A percentile compares a stretch with the other conserved stretches of the same genome.
Evolutionary conservation across 2,329 filamentous ascomycete species (phyloP).

Genomic region (Fusarium brachygibbosum): DNA sequence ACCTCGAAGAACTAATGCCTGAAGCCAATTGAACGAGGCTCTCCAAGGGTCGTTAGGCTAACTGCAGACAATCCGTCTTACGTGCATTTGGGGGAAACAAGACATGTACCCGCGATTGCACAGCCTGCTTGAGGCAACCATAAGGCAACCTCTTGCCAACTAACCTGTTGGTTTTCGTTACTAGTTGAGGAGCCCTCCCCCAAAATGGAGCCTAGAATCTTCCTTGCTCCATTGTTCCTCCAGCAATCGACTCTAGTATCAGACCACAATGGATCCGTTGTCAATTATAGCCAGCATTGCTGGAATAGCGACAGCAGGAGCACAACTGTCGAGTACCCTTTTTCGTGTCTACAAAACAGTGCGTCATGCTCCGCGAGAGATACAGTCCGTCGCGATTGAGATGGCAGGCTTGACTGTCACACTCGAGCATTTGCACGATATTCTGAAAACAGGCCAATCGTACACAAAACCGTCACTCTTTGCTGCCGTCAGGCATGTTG

Average conservation of each 20-base stretch:
- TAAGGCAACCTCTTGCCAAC: constrained; percentile 10
- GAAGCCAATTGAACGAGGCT: background rate
- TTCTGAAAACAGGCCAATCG: background rate
- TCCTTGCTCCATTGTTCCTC: background rate
- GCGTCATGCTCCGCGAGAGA: constrained; percentile 18
- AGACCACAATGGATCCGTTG: constrained; percentile 25
- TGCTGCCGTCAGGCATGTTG: background rate
- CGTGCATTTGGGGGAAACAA: background rate
- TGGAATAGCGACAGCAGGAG: constrained; percentile 33
- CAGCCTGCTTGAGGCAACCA: constrained; percentile 22
- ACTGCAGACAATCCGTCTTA: background rate
- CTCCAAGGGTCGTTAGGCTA: background rate
- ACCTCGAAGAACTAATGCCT: background rate
- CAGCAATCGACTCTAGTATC: too few relatives aligned
- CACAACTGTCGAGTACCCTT: constrained; percentile 20
- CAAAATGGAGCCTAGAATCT: background rate
- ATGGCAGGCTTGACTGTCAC: constrained; percentile 17
- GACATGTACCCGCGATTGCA: constrained; percentile 7
- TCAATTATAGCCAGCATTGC: constrained; percentile 36
- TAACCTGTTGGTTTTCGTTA: background rate
- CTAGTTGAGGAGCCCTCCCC: background rate
- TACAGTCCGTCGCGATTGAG: constrained; percentile 14
- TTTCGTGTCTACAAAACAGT: constrained; percentile 21
- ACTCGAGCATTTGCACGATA: constrained; percentile 25
- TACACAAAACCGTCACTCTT: constrained; percentile 16